A percentile compares a stretch with the other conserved stretches of the same genome.
Evolutionary conservation across 192 early-diverging fungal genomes (phyloP).

Genomic region (Backusella tuberculispora): DNA sequence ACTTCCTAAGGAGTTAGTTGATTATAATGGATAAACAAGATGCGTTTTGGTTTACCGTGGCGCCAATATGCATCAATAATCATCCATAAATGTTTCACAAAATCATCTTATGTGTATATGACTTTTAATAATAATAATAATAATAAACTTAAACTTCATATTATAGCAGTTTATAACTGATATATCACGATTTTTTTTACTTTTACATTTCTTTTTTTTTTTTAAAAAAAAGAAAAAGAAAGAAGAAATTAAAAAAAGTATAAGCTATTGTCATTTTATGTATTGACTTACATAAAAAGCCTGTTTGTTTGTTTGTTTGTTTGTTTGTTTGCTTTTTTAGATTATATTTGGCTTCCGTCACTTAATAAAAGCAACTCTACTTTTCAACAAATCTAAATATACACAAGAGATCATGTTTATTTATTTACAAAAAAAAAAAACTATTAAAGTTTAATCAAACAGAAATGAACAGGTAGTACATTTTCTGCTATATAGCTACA

Average conservation of each 20-base stretch:
- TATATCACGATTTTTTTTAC: no score
- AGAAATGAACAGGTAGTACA: background rate
- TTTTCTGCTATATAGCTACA: background rate
- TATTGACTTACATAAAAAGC: background rate
- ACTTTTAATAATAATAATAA: no score
- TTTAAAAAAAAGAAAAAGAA: background rate
- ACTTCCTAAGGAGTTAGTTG: background rate
- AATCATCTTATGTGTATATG: background rate
- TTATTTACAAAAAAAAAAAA: background rate
- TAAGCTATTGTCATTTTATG: constrained; percentile 6
- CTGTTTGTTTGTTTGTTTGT: constrained; percentile 2
- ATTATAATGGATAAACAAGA: no score
- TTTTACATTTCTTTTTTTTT: background rate
- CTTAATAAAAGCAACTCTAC: constrained; percentile 3
- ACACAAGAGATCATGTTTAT: background rate
- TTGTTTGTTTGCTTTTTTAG: constrained; percentile 11
- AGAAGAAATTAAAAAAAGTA: background rate
- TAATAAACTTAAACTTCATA: no score
- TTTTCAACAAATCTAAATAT: background rate
- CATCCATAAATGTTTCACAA: background rate
- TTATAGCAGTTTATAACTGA: no score
- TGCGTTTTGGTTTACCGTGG: no score
- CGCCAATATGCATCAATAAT: background rate
- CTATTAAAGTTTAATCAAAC: constrained; percentile 7
- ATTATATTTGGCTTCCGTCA: background rate